Conservation (phyloP, 1,284 basidiomycete species). For the Tilletiaria anomala region DNA sequence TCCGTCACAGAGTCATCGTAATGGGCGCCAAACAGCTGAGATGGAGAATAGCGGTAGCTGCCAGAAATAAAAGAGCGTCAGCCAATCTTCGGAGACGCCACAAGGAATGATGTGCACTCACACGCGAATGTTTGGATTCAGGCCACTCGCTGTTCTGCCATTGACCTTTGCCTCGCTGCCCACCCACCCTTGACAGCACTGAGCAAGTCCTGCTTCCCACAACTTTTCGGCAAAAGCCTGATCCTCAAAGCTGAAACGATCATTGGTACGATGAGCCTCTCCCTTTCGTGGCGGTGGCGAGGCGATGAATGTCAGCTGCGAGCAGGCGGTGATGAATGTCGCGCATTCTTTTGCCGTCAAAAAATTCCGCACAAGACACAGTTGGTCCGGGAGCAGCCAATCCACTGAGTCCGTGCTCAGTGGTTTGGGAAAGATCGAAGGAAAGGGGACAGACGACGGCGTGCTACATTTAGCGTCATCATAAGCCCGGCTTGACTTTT, state of each 20-base stretch:
- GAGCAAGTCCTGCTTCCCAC: conserved; percentile 46
- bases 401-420: too few relatives aligned
- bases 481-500: too few relatives aligned
- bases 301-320: conserved; percentile 52
- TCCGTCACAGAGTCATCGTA: conserved; percentile 58
- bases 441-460: too few relatives aligned
- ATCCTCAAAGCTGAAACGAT: conserved; percentile 47
- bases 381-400: conserved; percentile 4
- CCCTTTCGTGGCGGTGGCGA: conserved; percentile 59
- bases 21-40: conserved; percentile 57
- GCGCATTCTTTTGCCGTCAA: conserved; percentile 53
- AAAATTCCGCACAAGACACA: conserved; percentile 43
- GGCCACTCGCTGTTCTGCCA: conserved; percentile 9
- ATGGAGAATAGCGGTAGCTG: conserved; percentile 53
- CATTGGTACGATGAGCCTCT: conserved; percentile 61
- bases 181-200: conserved; percentile 50
- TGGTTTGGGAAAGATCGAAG: too few relatives aligned
- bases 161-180: conserved; percentile 1
- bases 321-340: conserved; percentile 51
- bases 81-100: conserved; percentile 30
- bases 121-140: conserved; percentile 41
- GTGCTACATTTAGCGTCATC: too few relatives aligned
- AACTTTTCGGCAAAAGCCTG: neutral
- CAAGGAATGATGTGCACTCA: too few relatives aligned
- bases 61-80: neutral